Percentiles rank a stretch among this genome's conserved stretches.
phyloP scores from a whole-genome alignment of 2,329 filamentous ascomycete genomes.

The Aspergillus sp. region DNA sequence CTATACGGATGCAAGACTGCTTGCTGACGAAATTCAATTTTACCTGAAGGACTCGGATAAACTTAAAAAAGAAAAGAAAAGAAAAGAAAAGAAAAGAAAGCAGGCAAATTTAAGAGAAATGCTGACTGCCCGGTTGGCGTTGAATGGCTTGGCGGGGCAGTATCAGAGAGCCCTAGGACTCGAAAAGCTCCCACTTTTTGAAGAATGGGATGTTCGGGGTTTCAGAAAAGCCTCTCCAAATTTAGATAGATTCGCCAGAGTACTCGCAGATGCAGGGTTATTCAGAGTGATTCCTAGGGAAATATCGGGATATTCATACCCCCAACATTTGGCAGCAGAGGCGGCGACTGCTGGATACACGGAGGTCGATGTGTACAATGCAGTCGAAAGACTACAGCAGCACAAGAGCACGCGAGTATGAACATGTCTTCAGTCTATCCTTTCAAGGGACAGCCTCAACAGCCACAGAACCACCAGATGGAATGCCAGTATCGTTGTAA shows the following conservation, averaged over 20 bases:
- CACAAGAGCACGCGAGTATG: too few species aligned
- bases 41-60: too few species aligned
- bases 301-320: background rate
- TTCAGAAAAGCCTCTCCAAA: background rate
- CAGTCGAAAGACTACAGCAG: background rate
- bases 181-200: background rate
- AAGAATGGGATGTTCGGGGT: background rate
- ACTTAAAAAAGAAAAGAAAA: too few species aligned
- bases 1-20: too few species aligned
- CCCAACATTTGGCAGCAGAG: background rate
- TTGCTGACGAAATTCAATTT: too few species aligned
- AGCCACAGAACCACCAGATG: too few species aligned
- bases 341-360: background rate
- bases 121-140: background rate
- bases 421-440: too few species aligned
- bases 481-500: too few species aligned
- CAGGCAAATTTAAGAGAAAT: background rate
- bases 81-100: too few species aligned
- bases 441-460: too few species aligned
- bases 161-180: background rate
- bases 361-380: background rate
- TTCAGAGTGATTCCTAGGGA: background rate
- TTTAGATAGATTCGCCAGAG: background rate
- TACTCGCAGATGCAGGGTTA: background rate
- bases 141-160: background rate